Base-by-base conservation (phyloP, 768 basidiomycete species). In the Amanita brunnescens region DNA sequence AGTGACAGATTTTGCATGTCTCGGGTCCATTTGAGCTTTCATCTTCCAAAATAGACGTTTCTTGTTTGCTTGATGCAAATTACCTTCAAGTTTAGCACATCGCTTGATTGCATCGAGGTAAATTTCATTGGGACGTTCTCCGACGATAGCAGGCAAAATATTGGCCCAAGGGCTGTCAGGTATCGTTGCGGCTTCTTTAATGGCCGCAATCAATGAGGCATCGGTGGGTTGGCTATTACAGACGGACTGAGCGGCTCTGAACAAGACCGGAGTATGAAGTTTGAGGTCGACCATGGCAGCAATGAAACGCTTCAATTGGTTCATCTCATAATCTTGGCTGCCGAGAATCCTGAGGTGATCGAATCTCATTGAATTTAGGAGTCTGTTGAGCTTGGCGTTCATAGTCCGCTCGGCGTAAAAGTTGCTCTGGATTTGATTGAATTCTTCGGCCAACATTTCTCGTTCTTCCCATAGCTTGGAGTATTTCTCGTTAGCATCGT, bases 41-140 rank as follows among this genome's bases (percentile, higher is more conserved):
- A 48, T 48, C 34, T 39, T 48, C 47, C 47, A 48, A 8, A 18
- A 48, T 13, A 23, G 34, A 16, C 29, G 18, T n/a, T 48, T 48
- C 37, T 39, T 48, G 12, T 23, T 34, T 20, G 18, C 18, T 18
- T 48, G 35, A 24, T 26, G 47, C 6, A 48, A 12, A 20, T 34
- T 9, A 16, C 23, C 37, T 5, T n/a, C 20, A 18, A 48, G 24
- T 23, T 37, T 48, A 14, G 47, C 34, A 21, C 47, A 23, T 18
- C 47, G 20, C 37, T 39, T 37, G n/a, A 48, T 37, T n/a, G n/a
- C n/a, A n/a, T n/a, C n/a, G n/a, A n/a, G n/a, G n/a, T n/a, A n/a
- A n/a, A n/a, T n/a, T n/a, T n/a, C n/a, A n/a, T n/a, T n/a, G n/a
- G n/a, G n/a, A 16, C 47, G 34, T 5, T 39, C 33, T 13, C 47